Evolutionary conservation across 768 basidiomycete genomes (phyloP), one percentile per base, ranked within the genome.

Genomic region (Suillus luteus): DNA sequence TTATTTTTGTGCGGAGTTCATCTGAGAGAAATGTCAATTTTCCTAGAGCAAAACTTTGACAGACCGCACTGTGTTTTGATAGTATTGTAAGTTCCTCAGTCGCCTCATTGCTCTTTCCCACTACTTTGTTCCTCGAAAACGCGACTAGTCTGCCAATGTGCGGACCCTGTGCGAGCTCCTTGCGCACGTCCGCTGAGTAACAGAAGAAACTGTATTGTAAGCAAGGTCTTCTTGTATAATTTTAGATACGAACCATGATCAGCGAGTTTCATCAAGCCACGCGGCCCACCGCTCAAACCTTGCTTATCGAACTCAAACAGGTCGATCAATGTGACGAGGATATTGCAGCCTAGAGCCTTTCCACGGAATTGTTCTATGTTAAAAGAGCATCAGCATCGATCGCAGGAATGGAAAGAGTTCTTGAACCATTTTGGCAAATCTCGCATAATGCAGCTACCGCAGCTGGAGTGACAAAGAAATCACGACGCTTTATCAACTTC

Each of bases 391-490:
- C 55, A 66, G 43, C 40, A 7, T 10, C 24, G 33, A 41, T 37
- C 2, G 22, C 9, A 24, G 7, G 22, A 9, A 12, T 37, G 48
- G 17, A 62, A 59, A 27, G 19, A 5, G 17, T 11, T 7, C 15
- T 2, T 19, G 22, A 37, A 74, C 74, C 60, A n/a, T 75, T 69
- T 33, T 51, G 60, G 19, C 69, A 70, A 24, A 74, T 64, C 19
- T 66, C 64, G 22, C 73, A 71, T 27, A 74, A 63, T 1, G 71
- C 68, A 19, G 67, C 71, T 3, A 62, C 67, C 12, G 75, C 74
- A 17, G 70, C 70, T 1, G 73, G 73, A 22, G 73, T 66, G 8
- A 75, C 73, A 40, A 71, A 73, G 51, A 76, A 71, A 41, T 76
- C 75, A 33, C 41, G 66, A n/a, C 63, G 61, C 35, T 62, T 63